Conservation (phyloP, 305 asterid species). For the Lippia alba region DNA sequence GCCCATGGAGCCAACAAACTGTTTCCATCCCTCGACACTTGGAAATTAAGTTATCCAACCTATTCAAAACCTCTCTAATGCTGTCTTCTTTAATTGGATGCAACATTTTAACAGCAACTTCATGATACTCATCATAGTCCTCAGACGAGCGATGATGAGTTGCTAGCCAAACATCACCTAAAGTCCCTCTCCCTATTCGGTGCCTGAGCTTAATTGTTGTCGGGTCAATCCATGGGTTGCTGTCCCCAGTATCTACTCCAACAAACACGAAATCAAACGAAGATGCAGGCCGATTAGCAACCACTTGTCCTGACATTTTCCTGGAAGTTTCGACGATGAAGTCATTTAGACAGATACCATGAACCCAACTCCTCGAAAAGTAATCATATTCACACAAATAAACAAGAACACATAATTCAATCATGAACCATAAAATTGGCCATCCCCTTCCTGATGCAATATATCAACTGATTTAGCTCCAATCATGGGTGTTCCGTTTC, state of each 20-base stretch:
- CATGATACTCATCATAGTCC: constrained; percentile 74
- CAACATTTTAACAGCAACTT: constrained; percentile 85
- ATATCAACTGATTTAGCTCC: constrained; percentile 13
- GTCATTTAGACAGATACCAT: constrained; percentile 9
- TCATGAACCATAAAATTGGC: neutral
- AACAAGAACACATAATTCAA: constrained; percentile 20
- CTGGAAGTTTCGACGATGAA: constrained; percentile 30
- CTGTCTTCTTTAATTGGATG: constrained; percentile 72
- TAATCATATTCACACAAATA: neutral
- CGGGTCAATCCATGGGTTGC: constrained; percentile 75
- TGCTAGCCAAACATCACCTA: constrained; percentile 94
- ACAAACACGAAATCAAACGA: constrained; percentile 79
- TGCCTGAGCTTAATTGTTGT: constrained; percentile 74
- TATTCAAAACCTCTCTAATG: constrained; percentile 52
- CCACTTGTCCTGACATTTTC: constrained; percentile 79
- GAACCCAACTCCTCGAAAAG: constrained; percentile 17
- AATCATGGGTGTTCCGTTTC: neutral
- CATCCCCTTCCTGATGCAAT: constrained; percentile 4
- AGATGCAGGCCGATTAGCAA: constrained; percentile 46
- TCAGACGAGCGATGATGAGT: constrained; percentile 66
- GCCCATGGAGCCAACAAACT: constrained; percentile 69
- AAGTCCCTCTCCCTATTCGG: constrained; percentile 82
- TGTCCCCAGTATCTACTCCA: constrained; percentile 62
- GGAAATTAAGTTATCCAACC: constrained; percentile 58
- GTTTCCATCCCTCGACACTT: constrained; percentile 70